Conservation (phyloP, 176 grass and related monocot genomes). For the Avena sativa region DNA sequence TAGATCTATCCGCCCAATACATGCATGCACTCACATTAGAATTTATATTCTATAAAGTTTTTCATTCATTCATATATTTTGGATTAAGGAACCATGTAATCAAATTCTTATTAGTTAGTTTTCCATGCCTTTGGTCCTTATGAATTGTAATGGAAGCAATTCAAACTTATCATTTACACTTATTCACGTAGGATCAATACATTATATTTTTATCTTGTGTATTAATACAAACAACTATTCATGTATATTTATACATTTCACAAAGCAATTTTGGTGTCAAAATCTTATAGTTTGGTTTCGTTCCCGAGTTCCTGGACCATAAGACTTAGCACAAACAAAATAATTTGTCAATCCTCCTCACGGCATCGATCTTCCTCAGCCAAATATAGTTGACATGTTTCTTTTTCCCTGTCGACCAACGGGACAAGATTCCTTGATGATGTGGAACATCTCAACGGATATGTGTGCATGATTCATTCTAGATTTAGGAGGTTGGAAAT, state of each 20-base stretch:
- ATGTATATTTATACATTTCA: not conserved
- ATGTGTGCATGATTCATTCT: not conserved
- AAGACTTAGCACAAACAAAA: not conserved
- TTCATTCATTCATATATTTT: no score
- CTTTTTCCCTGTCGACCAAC: not conserved
- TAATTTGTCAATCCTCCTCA: not conserved
- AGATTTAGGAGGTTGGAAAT: not conserved
- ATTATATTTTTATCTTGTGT: not conserved
- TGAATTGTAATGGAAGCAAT: not conserved
- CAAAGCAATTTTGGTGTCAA: not conserved
- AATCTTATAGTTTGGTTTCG: not conserved
- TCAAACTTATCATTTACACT: not conserved
- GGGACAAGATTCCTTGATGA: not conserved
- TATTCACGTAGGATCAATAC: no score
- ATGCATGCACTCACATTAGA: no score
- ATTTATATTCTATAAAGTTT: no score
- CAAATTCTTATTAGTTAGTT: no score
- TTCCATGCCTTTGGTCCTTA: no score
- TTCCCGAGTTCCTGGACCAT: not conserved
- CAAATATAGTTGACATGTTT: not conserved
- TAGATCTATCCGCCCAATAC: no score
- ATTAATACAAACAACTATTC: not conserved
- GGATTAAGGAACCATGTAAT: no score
- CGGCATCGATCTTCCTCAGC: not conserved
- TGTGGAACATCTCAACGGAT: not conserved